phyloP scores from a whole-genome alignment of 768 basidiomycete species.

The Naganishia antarctica region DNA sequence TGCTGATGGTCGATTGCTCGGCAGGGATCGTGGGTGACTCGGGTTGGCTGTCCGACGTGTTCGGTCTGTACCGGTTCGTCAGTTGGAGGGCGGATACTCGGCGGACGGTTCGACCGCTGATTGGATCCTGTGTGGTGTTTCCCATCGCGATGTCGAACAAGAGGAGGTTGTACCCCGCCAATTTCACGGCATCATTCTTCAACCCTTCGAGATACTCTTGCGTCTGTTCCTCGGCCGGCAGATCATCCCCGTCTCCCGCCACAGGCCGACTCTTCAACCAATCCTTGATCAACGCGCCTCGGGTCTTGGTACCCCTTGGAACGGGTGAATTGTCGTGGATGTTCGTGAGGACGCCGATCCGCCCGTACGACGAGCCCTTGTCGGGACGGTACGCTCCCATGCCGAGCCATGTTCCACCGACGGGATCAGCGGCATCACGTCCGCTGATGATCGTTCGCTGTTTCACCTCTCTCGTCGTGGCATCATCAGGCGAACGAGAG shows the following conservation, averaged over 20 bases:
- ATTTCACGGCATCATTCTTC: constrained; percentile 29
- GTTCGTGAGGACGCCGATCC: constrained; percentile 35
- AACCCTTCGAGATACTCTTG: constrained; percentile 34
- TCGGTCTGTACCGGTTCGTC: constrained; percentile 35
- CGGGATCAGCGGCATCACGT: constrained; percentile 37
- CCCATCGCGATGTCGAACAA: constrained; percentile 34
- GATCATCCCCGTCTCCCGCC: not conserved
- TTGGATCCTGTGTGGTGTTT: not conserved
- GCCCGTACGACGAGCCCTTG: constrained; percentile 36
- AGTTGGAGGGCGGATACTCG: constrained; percentile 34
- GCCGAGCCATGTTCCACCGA: constrained; percentile 50
- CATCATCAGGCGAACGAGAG: not conserved
- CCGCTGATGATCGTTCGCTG: constrained; percentile 32
- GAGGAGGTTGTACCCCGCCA: constrained; percentile 51
- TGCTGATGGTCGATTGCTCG: not conserved
- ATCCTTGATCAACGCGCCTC: constrained; percentile 44
- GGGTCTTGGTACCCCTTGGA: constrained; percentile 2
- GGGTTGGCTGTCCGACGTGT: not conserved
- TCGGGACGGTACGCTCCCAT: constrained; percentile 35
- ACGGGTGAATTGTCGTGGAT: constrained; percentile 32
- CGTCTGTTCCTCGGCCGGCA: constrained; percentile 7
- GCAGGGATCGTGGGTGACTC: constrained; percentile 1
- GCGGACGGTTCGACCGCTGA: constrained; percentile 1
- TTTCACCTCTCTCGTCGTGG: too few relatives aligned
- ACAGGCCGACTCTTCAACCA: constrained; percentile 32